Evolutionary conservation across 2,329 filamentous ascomycete species (phyloP).

Genomic region (Ceratocystis smalleyi): DNA sequence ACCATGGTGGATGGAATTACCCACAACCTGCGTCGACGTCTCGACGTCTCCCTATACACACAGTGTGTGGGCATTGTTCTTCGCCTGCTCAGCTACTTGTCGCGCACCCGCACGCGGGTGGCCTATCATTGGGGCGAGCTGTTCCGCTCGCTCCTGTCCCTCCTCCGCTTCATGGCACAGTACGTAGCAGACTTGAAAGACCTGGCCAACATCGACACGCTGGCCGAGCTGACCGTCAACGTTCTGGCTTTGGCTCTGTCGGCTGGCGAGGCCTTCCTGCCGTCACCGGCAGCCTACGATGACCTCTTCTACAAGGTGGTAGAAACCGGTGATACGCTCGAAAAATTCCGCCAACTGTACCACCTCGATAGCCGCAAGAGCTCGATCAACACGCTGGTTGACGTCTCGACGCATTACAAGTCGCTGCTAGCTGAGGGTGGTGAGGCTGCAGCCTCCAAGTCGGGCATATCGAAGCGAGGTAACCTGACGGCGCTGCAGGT

Average conservation of each 20-base stretch:
- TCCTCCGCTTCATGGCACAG: slow-evolving; percentile 78
- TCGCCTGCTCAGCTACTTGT: slow-evolving; percentile 69
- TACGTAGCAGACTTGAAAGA: slow-evolving; percentile 65
- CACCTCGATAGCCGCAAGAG: slow-evolving; percentile 42
- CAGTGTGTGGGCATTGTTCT: slow-evolving; percentile 69
- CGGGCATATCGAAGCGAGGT: neutral
- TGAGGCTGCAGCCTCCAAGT: slow-evolving; percentile 17
- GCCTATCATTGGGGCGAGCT: slow-evolving; percentile 90
- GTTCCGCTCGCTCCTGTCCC: slow-evolving; percentile 73
- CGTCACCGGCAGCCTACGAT: slow-evolving; percentile 74
- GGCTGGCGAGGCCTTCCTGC: slow-evolving; percentile 78
- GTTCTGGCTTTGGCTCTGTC: slow-evolving; percentile 72
- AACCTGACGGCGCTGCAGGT: slow-evolving; percentile 66
- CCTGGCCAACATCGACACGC: slow-evolving; percentile 50
- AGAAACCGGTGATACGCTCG: slow-evolving; percentile 69
- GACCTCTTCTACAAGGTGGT: slow-evolving; percentile 98
- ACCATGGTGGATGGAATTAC: slow-evolving; percentile 81
- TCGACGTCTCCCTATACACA: slow-evolving; percentile 75
- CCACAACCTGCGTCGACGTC: slow-evolving; percentile 66
- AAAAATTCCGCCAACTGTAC: slow-evolving; percentile 70
- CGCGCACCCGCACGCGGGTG: slow-evolving; percentile 65
- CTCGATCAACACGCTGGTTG: slow-evolving; percentile 73
- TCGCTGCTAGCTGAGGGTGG: slow-evolving; percentile 52
- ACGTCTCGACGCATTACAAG: slow-evolving; percentile 74
- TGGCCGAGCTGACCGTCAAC: slow-evolving; percentile 67